Evolutionary conservation across 2,329 filamentous ascomycete species (phyloP).

Genomic region (Endoconidiophora polonica): DNA sequence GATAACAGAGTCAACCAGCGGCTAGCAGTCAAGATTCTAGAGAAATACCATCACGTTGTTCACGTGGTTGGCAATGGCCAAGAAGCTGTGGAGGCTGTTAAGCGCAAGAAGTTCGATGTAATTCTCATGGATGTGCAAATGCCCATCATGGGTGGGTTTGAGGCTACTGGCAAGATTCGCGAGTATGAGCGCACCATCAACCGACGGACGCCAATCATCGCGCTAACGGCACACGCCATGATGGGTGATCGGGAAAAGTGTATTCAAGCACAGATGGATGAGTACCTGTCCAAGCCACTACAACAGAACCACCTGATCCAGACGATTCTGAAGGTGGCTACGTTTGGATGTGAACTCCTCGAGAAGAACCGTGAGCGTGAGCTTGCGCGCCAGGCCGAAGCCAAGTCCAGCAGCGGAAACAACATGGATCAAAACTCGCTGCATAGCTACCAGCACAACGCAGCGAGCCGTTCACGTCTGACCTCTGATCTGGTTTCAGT

Average conservation of each 20-base stretch:
- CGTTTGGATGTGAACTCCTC: conserved; percentile 66
- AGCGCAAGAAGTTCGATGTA: conserved; percentile 83
- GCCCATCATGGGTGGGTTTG: conserved; percentile 99
- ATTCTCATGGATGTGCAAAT: conserved; percentile 99
- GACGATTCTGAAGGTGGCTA: conserved; percentile 92
- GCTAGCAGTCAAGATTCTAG: conserved; percentile 86
- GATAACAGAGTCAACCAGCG: conserved; percentile 97
- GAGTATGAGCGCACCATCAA: conserved; percentile 78
- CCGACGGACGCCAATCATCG: conserved; percentile 84
- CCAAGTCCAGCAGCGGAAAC: conserved; percentile 21
- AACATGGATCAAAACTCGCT: conserved; percentile 5
- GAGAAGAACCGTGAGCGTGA: conserved; percentile 56
- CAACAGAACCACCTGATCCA: conserved; percentile 97
- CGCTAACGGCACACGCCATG: conserved; percentile 95
- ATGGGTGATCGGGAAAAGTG: conserved; percentile 95
- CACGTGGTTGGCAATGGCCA: conserved; percentile 90
- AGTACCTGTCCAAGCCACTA: conserved; percentile 90
- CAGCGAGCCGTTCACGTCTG: neutral
- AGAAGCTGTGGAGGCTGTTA: conserved; percentile 83
- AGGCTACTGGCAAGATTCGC: conserved; percentile 89
- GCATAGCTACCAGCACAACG: conserved; percentile 2
- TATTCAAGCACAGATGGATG: conserved; percentile 97
- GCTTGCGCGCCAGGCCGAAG: conserved; percentile 33
- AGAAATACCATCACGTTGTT: conserved; percentile 87
- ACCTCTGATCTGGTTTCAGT: conserved; percentile 1